A percentile compares a stretch with the other conserved stretches of the same genome.
phyloP scores from a whole-genome alignment of 2,329 filamentous ascomycete genomes.

The Kalmusia sp. region DNA sequence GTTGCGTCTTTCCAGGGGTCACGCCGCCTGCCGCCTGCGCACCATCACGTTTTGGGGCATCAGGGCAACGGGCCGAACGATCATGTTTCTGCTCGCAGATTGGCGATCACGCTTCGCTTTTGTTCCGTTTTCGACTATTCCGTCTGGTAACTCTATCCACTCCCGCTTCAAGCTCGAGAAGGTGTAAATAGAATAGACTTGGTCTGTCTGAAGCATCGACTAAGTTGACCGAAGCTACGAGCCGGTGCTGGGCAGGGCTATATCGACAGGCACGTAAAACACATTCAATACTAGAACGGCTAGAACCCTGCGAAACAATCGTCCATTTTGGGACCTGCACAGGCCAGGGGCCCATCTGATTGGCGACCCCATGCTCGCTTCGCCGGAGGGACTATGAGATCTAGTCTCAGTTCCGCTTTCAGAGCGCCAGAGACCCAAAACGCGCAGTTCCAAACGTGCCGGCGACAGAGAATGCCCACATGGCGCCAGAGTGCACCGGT shows the following conservation, averaged over 20 bases:
- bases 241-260: slow-evolving; percentile 11
- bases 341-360: slow-evolving; percentile 19
- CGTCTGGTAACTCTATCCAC: no score
- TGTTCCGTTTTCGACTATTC: not conserved
- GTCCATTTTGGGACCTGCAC: slow-evolving; percentile 31
- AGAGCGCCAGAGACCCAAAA: slow-evolving; percentile 29
- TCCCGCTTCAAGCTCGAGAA: not conserved
- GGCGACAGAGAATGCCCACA: slow-evolving; percentile 22
- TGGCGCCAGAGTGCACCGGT: slow-evolving; percentile 33
- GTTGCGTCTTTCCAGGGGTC: slow-evolving; percentile 26
- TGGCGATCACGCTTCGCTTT: not conserved
- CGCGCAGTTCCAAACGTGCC: slow-evolving; percentile 26
- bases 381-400: slow-evolving; percentile 26
- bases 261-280: slow-evolving; percentile 28
- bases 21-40: not conserved
- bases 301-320: slow-evolving; percentile 26
- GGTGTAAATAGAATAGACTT: not conserved
- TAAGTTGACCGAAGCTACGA: slow-evolving; percentile 1
- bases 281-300: slow-evolving; percentile 25
- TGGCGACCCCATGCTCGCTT: slow-evolving; percentile 28
- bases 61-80: not conserved
- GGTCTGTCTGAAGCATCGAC: not conserved
- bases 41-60: not conserved
- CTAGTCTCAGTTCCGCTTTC: slow-evolving; percentile 41
- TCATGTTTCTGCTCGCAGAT: slow-evolving; percentile 3